Evolutionary conservation across 176 grass and related monocot genomes (phyloP), one percentile per base, ranked within the genome.

Genomic region (Elaeis guineensis): DNA sequence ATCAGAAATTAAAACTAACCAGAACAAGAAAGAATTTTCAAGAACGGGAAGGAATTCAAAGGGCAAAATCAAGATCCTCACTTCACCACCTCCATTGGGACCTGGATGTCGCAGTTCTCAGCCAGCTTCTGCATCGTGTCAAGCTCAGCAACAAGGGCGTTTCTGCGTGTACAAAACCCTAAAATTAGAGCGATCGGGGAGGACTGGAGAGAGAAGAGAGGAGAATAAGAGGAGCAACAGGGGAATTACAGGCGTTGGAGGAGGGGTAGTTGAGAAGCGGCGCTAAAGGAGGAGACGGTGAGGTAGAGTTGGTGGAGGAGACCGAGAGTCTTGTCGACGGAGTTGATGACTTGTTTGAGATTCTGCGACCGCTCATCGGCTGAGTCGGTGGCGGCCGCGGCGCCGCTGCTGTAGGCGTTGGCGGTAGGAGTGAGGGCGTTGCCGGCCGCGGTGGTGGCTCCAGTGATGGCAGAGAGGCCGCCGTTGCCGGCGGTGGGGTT

Each of bases 21-120:
- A 30, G 28, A 30, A 30, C 28, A 30, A 6, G 28, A 65, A 18
- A 82, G 4, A 75, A 14, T 4, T 44, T 12, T 18, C 6, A 30
- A 20, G 2, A 16, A 14, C 21, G 51, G 59, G 57, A 39, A 29
- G 7, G 17, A 8, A 17, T 9, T 17, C 21, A 54, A 21, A 3
- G 6, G 54, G 15, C 23, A 4, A 49, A 48, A 21, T 64, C 28
- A 39, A 67, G 17, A 5, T 19, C 11, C 81, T 76, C 79, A 92
- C 87, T 86, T 98, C 73, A 98, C 81, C 61, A 98, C 84, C 73
- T 98, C 87, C 93, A 92, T 83, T 35, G 93, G 93, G 25, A 92
- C 79, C 80, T 92, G 84, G 82, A 98, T 92, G 71, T 89, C 79
- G 64, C 79, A 98, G 17, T 78, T 89, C 21, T 98, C 87, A 17